These are phyloP conservation scores for Trichaptum fuscoviolaceum DNA, from an alignment of 768 basidiomycete species.

Conservation along the genomic window DNA sequence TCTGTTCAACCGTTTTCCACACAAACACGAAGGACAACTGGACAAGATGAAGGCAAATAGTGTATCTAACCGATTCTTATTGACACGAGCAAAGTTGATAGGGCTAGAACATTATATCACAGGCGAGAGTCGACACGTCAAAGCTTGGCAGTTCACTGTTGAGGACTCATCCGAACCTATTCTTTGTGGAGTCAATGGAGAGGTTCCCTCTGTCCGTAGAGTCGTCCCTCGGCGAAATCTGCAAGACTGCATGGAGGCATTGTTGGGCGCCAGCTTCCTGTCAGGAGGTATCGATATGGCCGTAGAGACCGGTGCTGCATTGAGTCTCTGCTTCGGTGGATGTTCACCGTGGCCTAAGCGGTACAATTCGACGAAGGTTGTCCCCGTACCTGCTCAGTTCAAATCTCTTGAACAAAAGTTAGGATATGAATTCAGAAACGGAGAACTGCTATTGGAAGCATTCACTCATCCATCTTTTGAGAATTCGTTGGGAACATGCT, in stretches of 20 bases:
- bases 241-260: conserved; percentile 87
- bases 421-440: conserved; percentile 64
- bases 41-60: conserved; percentile 54
- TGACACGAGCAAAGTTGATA: conserved; percentile 58
- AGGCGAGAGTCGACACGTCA: conserved; percentile 47
- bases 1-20: conserved; percentile 69
- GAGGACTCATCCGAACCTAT: conserved; percentile 29
- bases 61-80: conserved; percentile 68
- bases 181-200: conserved; percentile 8
- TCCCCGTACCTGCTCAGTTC: conserved; percentile 44
- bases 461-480: conserved; percentile 82
- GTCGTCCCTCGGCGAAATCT: conserved; percentile 62
- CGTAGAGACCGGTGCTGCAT: conserved; percentile 52
- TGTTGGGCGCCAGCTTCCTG: conserved; percentile 70
- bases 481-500: conserved; percentile 49
- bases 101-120: conserved; percentile 61
- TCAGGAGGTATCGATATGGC: conserved; percentile 70
- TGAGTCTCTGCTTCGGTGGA: conserved; percentile 75
- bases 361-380: conserved; percentile 31
- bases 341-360: conserved; percentile 61
- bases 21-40: conserved; percentile 81
- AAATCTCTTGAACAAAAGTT: conserved; percentile 52
- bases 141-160: conserved; percentile 54
- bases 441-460: conserved; percentile 67
- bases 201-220: conserved; percentile 33